phyloP scores from a whole-genome alignment of 306 rosid genomes.

The Quercus berberidifolia region DNA sequence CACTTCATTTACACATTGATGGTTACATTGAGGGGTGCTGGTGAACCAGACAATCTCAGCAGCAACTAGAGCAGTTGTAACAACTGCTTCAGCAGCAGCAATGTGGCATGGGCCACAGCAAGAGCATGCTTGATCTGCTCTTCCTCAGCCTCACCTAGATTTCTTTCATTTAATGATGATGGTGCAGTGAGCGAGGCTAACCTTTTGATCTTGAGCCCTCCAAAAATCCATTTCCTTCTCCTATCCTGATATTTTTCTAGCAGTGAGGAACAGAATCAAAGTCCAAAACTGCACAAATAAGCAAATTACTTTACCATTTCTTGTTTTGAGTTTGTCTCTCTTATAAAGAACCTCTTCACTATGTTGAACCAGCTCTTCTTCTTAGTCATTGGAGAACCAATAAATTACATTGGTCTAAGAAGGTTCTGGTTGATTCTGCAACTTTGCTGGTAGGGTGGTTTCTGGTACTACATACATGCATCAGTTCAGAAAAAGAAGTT shows the following conservation, averaged over 20 bases:
- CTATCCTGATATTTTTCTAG: conserved; percentile 37
- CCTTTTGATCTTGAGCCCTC: conserved; percentile 55
- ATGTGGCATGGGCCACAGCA: conserved; percentile 53
- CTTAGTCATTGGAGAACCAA: conserved; percentile 47
- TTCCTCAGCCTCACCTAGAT: conserved; percentile 43
- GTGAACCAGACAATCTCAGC: conserved; percentile 47
- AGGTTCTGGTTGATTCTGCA: conserved; percentile 19
- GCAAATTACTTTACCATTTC: conserved; percentile 44
- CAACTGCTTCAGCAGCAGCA: conserved; percentile 57
- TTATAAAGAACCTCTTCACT: conserved; percentile 60
- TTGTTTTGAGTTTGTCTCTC: conserved; percentile 53
- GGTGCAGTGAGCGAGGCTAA: conserved; percentile 49
- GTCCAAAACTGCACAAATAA: background rate
- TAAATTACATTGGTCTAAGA: conserved; percentile 21
- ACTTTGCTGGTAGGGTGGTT: background rate
- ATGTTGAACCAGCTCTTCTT: conserved; percentile 76
- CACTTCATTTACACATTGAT: background rate
- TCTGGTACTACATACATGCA: background rate
- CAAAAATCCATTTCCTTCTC: conserved; percentile 76
- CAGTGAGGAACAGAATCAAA: conserved; percentile 20
- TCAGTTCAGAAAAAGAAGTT: background rate
- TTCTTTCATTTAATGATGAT: conserved; percentile 19
- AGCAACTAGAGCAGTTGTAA: conserved; percentile 51
- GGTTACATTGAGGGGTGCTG: conserved; percentile 28
- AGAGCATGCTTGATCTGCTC: conserved; percentile 57